Evolutionary conservation across 441 rosid species (phyloP).

Genomic region (Mallotus japonicus): DNA sequence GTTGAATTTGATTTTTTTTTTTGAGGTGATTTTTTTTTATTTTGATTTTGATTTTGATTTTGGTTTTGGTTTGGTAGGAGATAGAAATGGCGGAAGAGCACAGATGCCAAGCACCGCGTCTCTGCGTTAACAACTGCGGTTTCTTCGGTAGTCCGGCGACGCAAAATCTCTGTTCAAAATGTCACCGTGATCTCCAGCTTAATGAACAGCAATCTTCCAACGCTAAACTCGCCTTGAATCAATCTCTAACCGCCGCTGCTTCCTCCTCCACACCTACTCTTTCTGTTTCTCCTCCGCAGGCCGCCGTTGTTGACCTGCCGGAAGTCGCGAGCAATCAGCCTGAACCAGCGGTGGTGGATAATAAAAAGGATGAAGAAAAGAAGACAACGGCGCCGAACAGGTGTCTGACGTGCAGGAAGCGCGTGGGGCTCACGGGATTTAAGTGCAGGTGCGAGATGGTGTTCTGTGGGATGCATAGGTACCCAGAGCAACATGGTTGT

Average conservation of each 20-base stretch:
- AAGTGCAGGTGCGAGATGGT: slow-evolving; percentile 71
- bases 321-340: slow-evolving; percentile 11
- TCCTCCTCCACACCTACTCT: slow-evolving; percentile 14
- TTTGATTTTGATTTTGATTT: no score
- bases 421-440: slow-evolving; percentile 82
- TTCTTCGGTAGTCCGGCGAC: slow-evolving; percentile 76
- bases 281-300: slow-evolving; percentile 14
- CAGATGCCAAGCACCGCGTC: slow-evolving; percentile 61
- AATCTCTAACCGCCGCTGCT: slow-evolving; percentile 31
- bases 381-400: slow-evolving; percentile 33
- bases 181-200: slow-evolving; percentile 59
- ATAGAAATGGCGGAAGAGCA: slow-evolving; percentile 78
- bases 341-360: not conserved
- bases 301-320: slow-evolving; percentile 17
- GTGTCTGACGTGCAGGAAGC: slow-evolving; percentile 64
- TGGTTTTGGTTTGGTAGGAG: not conserved
- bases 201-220: slow-evolving; percentile 55
- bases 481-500: slow-evolving; percentile 71
- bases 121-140: slow-evolving; percentile 79
- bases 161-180: slow-evolving; percentile 74
- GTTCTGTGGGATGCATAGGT: slow-evolving; percentile 69
- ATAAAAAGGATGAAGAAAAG: not conserved
- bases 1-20: not conserved
- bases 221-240: slow-evolving; percentile 50
- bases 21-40: not conserved